Conservation (phyloP, 305 asterid genomes). For the Coffea humblotiana region DNA sequence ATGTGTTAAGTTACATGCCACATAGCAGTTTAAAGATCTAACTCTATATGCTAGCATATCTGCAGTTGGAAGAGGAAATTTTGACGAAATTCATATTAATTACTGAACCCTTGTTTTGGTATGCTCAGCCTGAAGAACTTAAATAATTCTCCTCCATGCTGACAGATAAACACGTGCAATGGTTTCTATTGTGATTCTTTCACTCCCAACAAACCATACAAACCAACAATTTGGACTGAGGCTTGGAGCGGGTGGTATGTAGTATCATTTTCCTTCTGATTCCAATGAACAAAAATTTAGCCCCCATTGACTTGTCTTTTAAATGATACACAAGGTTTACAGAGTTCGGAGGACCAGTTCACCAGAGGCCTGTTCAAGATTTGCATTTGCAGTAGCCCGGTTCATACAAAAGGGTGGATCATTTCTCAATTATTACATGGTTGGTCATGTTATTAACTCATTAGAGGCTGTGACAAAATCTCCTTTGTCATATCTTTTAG, state of each 20-base stretch:
- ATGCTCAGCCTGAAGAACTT: neutral
- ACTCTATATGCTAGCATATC: neutral
- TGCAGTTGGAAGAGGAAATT: neutral
- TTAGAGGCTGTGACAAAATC: neutral
- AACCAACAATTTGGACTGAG: conserved; percentile 96
- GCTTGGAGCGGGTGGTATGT: conserved; percentile 98
- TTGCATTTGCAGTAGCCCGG: conserved; percentile 90
- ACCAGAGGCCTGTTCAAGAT: conserved; percentile 91
- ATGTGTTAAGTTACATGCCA: neutral
- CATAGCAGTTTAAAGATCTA: neutral
- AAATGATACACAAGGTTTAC: conserved; percentile 60
- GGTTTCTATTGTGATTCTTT: conserved; percentile 95
- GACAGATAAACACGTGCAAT: conserved; percentile 91
- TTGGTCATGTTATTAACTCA: conserved; percentile 29
- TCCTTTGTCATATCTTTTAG: neutral
- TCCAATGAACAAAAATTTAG: conserved; percentile 6
- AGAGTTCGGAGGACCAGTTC: conserved; percentile 76
- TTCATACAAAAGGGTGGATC: conserved; percentile 96
- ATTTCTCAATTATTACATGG: conserved; percentile 93
- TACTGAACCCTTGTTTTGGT: conserved; percentile 6
- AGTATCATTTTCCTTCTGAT: conserved; percentile 5
- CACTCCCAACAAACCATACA: conserved; percentile 80
- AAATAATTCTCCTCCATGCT: conserved; percentile 22
- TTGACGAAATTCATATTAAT: neutral
- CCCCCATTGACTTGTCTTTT: conserved; percentile 19